Conservation (phyloP, 1,139 yeast genomes). For the Blastobotrys illinoisensis region DNA sequence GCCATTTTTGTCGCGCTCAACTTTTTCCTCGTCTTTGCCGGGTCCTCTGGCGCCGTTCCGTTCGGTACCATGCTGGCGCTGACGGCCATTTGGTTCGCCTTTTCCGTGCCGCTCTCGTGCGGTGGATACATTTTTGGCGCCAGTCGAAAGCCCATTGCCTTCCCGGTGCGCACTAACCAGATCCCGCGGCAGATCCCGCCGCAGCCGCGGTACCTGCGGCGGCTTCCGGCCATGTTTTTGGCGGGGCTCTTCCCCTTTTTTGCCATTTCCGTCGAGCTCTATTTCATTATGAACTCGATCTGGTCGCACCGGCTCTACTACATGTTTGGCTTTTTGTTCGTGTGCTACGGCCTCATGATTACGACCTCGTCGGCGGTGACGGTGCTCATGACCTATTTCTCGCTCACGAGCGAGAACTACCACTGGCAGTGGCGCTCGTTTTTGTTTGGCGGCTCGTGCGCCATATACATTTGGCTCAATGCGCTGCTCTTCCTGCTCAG, state of each 20-base stretch:
- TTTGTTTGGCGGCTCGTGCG: slow-evolving; percentile 84
- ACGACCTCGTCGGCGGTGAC: slow-evolving; percentile 80
- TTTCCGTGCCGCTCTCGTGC: slow-evolving; percentile 80
- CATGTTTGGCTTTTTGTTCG: slow-evolving; percentile 95
- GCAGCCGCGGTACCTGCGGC: slow-evolving; percentile 79
- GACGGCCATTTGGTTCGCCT: slow-evolving; percentile 73
- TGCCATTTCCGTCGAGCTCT: slow-evolving; percentile 89
- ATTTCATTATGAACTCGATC: slow-evolving; percentile 76
- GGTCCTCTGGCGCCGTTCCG: slow-evolving; percentile 94
- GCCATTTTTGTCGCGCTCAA: slow-evolving; percentile 61
- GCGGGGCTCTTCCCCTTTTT: slow-evolving; percentile 95
- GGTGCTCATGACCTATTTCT: slow-evolving; percentile 72
- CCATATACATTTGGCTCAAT: slow-evolving; percentile 78
- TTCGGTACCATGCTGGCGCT: slow-evolving; percentile 83
- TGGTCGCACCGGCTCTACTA: slow-evolving; percentile 94
- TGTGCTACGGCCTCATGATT: slow-evolving; percentile 77
- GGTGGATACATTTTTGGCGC: slow-evolving; percentile 75
- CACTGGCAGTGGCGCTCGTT: slow-evolving; percentile 97
- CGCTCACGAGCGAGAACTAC: slow-evolving; percentile 86
- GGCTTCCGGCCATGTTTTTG: slow-evolving; percentile 60
- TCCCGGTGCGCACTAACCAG: slow-evolving; percentile 82
- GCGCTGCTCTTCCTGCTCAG: slow-evolving; percentile 50
- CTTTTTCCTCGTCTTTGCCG: slow-evolving; percentile 69
- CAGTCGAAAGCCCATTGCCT: slow-evolving; percentile 51
- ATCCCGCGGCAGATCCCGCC: slow-evolving; percentile 93